Evolutionary conservation across 179 eudicot genomes (phyloP), one percentile per base, ranked within the genome.

Genomic region (Spinacia oleracea): DNA sequence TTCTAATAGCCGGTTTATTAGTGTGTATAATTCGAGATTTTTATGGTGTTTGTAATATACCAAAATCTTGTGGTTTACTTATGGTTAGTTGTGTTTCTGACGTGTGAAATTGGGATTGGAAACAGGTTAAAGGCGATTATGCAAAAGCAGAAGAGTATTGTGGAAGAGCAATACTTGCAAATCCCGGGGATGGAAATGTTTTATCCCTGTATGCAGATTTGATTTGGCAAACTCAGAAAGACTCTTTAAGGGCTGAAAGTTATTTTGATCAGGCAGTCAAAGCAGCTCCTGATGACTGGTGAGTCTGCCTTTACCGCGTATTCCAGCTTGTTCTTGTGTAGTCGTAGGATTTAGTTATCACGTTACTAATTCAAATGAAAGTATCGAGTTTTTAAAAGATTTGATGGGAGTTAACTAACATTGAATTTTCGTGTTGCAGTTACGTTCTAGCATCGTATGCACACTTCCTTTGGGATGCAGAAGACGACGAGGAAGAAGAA

Each of bases 391-490:
- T 38, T 38, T 38, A 0, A 38, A 38, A 38, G 40, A 38, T 50
- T 23, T 70, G 10, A 16, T 14, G 42, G 51, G 38, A 43, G 18
- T 59, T 70, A n/a, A 60, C 5, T 18, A 3, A 31, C 18, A 5
- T 63, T 11, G 27, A 14, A 40, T 77, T 76, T 43, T 59, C 62
- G 27, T 48, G 14, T 45, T 81, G 82, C 91, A 91, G 94, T 79
- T 88, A 83, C 72, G 90, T 91, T 63, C 64, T 91, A 62, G 92
- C 91, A 6, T 91, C 95, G 6, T 91, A 91, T 70, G 92, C 95
- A 6, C 86, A 80, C 16, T 91, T 91, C 83, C 89, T 90, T n/a
- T 90, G 94, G 94, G 94, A 90, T 72, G 84, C 91, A 5, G 94
- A 88, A 35, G 92, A 86, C 0, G 91, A 89, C 7, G 88, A 79